A percentile compares a stretch with the other conserved stretches of the same genome.
phyloP scores from a whole-genome alignment of 306 rosid species.

The Amphicarpaea edgeworthii region DNA sequence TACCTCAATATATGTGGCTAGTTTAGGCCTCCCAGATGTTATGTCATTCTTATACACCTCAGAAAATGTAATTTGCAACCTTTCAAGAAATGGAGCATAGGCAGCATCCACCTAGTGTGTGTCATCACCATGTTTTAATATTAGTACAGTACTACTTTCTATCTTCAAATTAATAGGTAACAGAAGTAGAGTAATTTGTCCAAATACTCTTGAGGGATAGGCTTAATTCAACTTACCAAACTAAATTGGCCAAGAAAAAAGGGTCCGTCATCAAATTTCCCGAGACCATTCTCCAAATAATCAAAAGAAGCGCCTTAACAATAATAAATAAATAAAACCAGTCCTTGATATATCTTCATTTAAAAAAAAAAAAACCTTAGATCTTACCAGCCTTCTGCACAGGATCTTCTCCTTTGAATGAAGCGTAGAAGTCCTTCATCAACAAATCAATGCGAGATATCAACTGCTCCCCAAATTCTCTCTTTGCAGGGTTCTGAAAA shows the following conservation, averaged over 20 bases:
- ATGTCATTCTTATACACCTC: conserved; percentile 57
- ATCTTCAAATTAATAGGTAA: too few relatives aligned
- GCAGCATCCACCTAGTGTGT: conserved; percentile 70
- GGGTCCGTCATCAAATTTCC: too few relatives aligned
- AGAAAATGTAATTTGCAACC: conserved; percentile 52
- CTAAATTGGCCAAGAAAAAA: too few relatives aligned
- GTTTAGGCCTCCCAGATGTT: conserved; percentile 65
- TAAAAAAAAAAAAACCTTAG: background rate
- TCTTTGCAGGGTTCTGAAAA: conserved; percentile 61
- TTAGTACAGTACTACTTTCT: too few relatives aligned
- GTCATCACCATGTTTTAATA: conserved; percentile 30
- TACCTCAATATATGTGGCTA: conserved; percentile 72
- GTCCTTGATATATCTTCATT: background rate
- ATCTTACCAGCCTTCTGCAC: conserved; percentile 54
- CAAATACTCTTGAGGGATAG: background rate
- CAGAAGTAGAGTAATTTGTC: too few relatives aligned
- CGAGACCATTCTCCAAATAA: too few relatives aligned
- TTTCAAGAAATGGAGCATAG: conserved; percentile 66
- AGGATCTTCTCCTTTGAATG: conserved; percentile 59
- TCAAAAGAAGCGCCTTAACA: conserved; percentile 54
- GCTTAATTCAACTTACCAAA: background rate
- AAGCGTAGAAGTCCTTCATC: conserved; percentile 14
- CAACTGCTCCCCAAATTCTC: conserved; percentile 58
- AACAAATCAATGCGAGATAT: conserved; percentile 47
- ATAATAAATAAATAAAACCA: background rate